phyloP scores from a whole-genome alignment of 2,329 filamentous ascomycete species.

The Scytalidium sp. region DNA sequence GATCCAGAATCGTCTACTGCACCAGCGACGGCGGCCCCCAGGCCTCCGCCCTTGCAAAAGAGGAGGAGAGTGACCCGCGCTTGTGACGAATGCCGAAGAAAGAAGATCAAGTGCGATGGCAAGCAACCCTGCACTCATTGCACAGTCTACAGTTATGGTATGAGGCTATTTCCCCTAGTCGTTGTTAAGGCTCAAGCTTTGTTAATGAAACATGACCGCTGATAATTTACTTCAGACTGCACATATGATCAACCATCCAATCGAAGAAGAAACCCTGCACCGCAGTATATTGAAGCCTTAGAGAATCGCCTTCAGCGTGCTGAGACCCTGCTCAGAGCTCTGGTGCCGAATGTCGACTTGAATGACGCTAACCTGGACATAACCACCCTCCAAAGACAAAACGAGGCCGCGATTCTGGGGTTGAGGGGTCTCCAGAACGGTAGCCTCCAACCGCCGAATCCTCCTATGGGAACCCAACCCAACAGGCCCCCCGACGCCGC shows the following conservation, averaged over 20 bases:
- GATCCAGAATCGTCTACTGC: conserved; percentile 9
- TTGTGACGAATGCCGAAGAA: conserved; percentile 78
- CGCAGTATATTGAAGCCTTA: conserved; percentile 71
- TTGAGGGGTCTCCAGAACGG: conserved; percentile 34
- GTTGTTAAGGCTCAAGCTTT: too few species aligned
- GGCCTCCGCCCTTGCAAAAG: conserved; percentile 61
- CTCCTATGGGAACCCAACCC: conserved; percentile 1
- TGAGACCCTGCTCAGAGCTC: conserved; percentile 60
- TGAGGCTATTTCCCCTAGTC: conserved; percentile 22
- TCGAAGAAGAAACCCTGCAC: conserved; percentile 66
- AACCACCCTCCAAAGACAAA: conserved; percentile 61
- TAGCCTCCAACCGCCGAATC: conserved; percentile 29
- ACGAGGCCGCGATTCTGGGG: background rate
- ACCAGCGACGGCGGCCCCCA: background rate
- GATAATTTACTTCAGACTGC: conserved; percentile 50
- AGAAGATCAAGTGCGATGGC: conserved; percentile 86
- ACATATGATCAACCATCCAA: conserved; percentile 79
- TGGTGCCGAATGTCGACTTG: conserved; percentile 67
- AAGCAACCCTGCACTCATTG: conserved; percentile 93
- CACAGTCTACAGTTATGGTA: conserved; percentile 98
- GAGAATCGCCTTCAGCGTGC: conserved; percentile 67
- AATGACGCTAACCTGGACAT: conserved; percentile 78
- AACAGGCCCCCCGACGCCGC: conserved; percentile 5
- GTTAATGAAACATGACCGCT: background rate
- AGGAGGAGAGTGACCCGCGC: conserved; percentile 75